Base-by-base conservation (phyloP, 106 monocot genomes). In the Platanthera zijinensis region DNA sequence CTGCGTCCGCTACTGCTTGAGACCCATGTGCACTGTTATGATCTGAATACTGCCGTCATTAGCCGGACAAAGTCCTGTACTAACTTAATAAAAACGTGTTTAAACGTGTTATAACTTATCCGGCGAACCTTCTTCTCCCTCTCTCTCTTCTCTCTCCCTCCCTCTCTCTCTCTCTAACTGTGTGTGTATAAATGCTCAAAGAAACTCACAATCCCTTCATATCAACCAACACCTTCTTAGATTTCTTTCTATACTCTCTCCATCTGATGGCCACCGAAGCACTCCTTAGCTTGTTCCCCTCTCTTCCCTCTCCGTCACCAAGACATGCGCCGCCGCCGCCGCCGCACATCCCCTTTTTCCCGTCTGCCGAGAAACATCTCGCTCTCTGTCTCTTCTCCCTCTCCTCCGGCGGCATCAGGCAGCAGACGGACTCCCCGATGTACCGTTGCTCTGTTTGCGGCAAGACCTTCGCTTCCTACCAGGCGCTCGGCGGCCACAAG, bases 401-500 rank as follows among this genome's bases (percentile, higher is more conserved):
- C 32, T 5, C 66, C 32, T 10, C 32, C 66, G 32, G 66, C 39
- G 39, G 3, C 39, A 39, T 39, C 39, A 2, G 52, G 73, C 18
- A 45, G 18, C 45, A 25, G 0, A 0, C 25, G 25, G 25, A 32
- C 68, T 1, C 15, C 0, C 15, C 21, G 52, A 14, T 50, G 48
- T 85, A 87, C 81, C 74, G 52, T 28, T 82, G 82, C 82, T 61
- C 45, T 51, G 22, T 82, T 0, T 82, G 82, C 51, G 45, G 62
- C 21, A 82, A 77, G 49, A 3, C 72, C 0, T 82, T 82, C 72
- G 10, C 82, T 8, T 76, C 82, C 0, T 76, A 77, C 51, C 82
- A 77, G 19, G 82, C 82, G 25, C 76, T 82, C 10, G 82, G 82
- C 4, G 82, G 82, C 7, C 82, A 82, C 77, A 82, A 82, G 77